Percentiles rank a stretch among this genome's conserved stretches.
Evolutionary conservation across 1,139 yeast species (phyloP).

Genomic region (Hanseniaspora sp.): DNA sequence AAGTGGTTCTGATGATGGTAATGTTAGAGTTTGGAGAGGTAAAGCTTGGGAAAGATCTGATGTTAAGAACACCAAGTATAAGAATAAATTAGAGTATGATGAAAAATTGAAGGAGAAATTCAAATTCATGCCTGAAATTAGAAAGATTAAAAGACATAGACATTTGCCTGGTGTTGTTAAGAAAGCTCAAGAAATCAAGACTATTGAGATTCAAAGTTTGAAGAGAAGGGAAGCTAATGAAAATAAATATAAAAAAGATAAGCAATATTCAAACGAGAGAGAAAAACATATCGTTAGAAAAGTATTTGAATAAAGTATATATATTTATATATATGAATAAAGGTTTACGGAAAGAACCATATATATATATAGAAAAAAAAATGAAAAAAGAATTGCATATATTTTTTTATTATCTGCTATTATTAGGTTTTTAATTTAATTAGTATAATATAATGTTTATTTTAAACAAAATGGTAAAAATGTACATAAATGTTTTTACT

Average conservation of each 20-base stretch:
- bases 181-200: conserved; percentile 78
- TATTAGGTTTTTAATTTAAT: not conserved
- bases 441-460: not conserved
- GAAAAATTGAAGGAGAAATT: conserved; percentile 82
- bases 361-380: not conserved
- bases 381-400: too few relatives aligned
- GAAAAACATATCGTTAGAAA: conserved; percentile 77
- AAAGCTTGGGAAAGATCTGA: conserved; percentile 74
- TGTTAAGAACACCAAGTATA: conserved; percentile 68
- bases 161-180: conserved; percentile 80
- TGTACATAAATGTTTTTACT: not conserved
- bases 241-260: conserved; percentile 60
- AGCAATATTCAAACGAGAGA: conserved; percentile 58
- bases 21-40: conserved; percentile 85
- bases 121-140: conserved; percentile 93
- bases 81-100: conserved; percentile 79
- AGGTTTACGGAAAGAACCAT: conserved; percentile 19
- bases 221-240: conserved; percentile 75
- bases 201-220: conserved; percentile 56
- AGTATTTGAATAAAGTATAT: conserved; percentile 41
- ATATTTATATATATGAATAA: too few relatives aligned
- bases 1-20: conserved; percentile 93
- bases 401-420: too few relatives aligned
- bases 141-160: conserved; percentile 80
- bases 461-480: not conserved